Evolutionary conservation across 257 asterid genomes (phyloP), one percentile per base, ranked within the genome.

Genomic region (Osmanthus fragrans): DNA sequence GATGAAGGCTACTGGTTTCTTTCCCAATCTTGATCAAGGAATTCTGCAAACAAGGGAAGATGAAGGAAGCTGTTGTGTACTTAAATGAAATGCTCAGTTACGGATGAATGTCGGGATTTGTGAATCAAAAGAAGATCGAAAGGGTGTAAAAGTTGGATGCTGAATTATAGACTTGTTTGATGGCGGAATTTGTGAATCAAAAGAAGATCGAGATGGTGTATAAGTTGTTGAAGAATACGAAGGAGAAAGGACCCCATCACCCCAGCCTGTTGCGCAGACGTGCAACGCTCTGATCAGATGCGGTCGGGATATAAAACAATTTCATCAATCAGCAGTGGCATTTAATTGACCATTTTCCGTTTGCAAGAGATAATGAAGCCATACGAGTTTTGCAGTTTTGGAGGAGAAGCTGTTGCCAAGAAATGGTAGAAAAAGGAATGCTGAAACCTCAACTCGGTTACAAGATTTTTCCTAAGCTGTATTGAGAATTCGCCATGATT

Each of bases 361-460:
- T n/a, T 93, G 84, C 80, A 93, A 93, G 89, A 91, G 96, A 80
- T 89, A 84, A 88, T 93, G 96, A 96, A 87, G 78, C 80, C 90
- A 1, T 92, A 74, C 82, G 92, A 94, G 89, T 1, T 80, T 73
- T 73, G 91, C 81, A 0, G 92, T 88, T 82, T 93, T 96, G 98
- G 90, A 90, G 77, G 85, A 89, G 77, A 47, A 96, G 98, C 0
- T 86, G 88, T 34, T 96, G 96, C 75, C 92, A 88, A 78, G 97
- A 92, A 81, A 95, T 93, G 99, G 81, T 87, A 0, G 90, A 82
- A 11, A 93, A 89, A 81, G 97, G 99, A 74, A 90, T 95, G 27
- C 27, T 25, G 27, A 25, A 25, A 25, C 27, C 27, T 25, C 27
- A 25, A 25, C 27, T 25, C 27, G 27, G 27, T 25, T 25, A 25